Base-by-base conservation (phyloP, 768 basidiomycete genomes). In the Plicaturopsis crispa region DNA sequence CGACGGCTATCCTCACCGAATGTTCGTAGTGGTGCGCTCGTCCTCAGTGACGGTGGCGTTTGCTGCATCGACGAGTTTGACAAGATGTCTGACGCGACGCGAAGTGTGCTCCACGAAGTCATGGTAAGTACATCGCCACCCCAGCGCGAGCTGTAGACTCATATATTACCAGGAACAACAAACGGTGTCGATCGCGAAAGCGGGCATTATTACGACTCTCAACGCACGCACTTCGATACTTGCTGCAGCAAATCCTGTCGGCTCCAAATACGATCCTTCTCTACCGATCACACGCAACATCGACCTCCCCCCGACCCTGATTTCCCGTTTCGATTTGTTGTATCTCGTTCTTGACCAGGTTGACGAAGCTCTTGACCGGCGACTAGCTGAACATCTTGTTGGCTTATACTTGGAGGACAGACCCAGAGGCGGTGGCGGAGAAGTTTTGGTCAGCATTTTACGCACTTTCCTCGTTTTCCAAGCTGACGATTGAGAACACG, bases 11-110 rank as follows among this genome's bases (percentile, higher is more conserved):
- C 22, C n/a, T 34, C 4, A 18, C 14, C 20, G 6, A 36, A 16
- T 5, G 41, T 19, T 36, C 37, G 10, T 47, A 90, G 91, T 65
- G 93, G 93, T 44, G 93, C 93, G 0, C 77, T 97, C 8, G 93
- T 96, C 2, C 62, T 97, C 43, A 89, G 86, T 55, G 94, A 97
- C 48, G 94, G 94, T 1, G 94, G 93, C 56, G 91, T 97, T 4
- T 97, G 92, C 56, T 98, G 94, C 55, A 98, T 98, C 48, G 94
- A 98, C 49, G 94, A 98, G 61, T 98, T 99, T 50, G 96, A 99
- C 65, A 99, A 99, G 61, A 99, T 99, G 96, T 92, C 93, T 24
- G 84, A 97, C 44, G 78, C 88, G 4, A 98, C 96, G 31, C 82
- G 96, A 33, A 97, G 96, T 55, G 94, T 98, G 6, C 75, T 99